Evolutionary conservation across 306 rosid genomes (phyloP), one percentile per base, ranked within the genome.

Genomic region (Trifolium dubium): DNA sequence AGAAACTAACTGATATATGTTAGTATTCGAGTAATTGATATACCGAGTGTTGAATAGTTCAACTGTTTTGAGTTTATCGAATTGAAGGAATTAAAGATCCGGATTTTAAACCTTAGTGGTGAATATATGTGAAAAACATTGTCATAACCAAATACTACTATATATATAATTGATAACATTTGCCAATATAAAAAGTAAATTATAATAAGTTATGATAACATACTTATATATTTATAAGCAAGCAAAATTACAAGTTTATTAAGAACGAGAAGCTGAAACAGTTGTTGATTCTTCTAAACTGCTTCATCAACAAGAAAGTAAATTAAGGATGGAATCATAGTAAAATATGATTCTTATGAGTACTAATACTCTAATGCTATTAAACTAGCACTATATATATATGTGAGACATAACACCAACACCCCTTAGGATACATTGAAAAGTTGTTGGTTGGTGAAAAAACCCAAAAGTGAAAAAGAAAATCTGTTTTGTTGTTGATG

Each of bases 331-430:
- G 76, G 83, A 84, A 81, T 81, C 81, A 81, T 35, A 41, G 65
- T 28, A 56, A 50, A 23, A 56, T 28, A 69, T 79, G 85, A 77
- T 77, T 77, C 69, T 76, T 76, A 83, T 83, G 80, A 35, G 40
- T 35, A 72, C 54, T 76, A 81, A 54, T 59, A 67, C 72, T 64
- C 84, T 49, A 71, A 76, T 71, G 80, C 84, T 50, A 59, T 49
- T 72, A 76, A 77, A 76, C 70, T 72, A 77, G 78, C 73, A 59
- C 72, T 67, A 17, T 23, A 23, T 23, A 23, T 23, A 23, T 23
- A 23, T 67, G 60, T 44, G 39, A 69, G 43, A 60, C 65, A 82
- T 37, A 55, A 54, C 62, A 63, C 64, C 73, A 55, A 54, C 63
- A 63, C 64, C 73, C 53, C 15, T 51, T 46, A 61, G 55, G 62